Percentiles rank a stretch among this genome's conserved stretches.
These are phyloP conservation scores for Beauveria bassiana DNA, from an alignment of 2,329 filamentous ascomycete species.

Conservation along the genomic window DNA sequence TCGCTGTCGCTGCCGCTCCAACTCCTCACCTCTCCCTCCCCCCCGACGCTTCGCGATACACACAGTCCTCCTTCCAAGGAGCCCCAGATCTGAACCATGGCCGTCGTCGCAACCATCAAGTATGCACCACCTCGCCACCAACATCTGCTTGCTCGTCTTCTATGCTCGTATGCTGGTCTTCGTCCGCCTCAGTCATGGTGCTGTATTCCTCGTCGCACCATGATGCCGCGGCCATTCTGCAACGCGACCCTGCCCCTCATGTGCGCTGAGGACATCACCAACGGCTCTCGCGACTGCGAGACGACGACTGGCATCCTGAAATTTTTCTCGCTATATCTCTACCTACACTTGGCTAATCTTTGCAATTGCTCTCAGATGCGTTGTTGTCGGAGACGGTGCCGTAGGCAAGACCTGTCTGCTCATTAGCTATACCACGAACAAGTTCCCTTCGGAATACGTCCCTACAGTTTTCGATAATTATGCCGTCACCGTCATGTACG, in stretches of 20 bases:
- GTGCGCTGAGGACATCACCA: neutral
- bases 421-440: conserved; percentile 99
- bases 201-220: conserved; percentile 13
- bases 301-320: neutral
- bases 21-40: conserved; percentile 11
- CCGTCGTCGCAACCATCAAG: conserved; percentile 60
- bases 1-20: conserved; percentile 2
- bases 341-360: neutral
- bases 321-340: neutral
- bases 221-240: conserved; percentile 3
- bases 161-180: neutral
- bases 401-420: conserved; percentile 98
- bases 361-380: conserved; percentile 57
- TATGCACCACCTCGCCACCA: conserved; percentile 30
- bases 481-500: conserved; percentile 98
- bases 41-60: conserved; percentile 11
- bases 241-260: conserved; percentile 10
- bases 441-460: conserved; percentile 99
- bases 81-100: conserved; percentile 35
- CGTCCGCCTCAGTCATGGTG: neutral
- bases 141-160: conserved; percentile 11
- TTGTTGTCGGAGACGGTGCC: conserved; percentile 98
- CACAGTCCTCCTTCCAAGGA: conserved; percentile 28
- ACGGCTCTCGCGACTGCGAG: neutral
- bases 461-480: conserved; percentile 99